These are phyloP conservation scores for Skeletonema marinoi DNA, from an alignment of 108 stramenopile species.

Conservation along the genomic window DNA sequence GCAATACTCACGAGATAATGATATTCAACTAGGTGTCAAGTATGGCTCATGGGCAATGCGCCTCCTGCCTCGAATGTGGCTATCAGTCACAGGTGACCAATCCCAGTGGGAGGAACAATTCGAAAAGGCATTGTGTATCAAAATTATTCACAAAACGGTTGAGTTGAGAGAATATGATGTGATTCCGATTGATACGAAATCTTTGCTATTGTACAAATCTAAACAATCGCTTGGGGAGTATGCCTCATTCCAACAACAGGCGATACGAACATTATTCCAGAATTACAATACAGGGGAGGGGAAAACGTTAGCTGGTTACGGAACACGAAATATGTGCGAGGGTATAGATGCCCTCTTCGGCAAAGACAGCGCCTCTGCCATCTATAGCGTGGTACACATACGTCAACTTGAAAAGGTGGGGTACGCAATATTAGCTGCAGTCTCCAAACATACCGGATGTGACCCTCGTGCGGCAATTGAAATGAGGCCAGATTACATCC, in stretches of 20 bases:
- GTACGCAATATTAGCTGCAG: neutral
- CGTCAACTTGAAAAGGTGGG: constrained; percentile 7
- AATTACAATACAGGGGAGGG: constrained; percentile 38
- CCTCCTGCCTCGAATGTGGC: constrained; percentile 9
- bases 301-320: neutral
- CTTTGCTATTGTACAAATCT: constrained; percentile 6
- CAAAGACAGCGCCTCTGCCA: neutral
- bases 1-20: constrained; percentile 15
- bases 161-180: constrained; percentile 4
- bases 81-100: neutral
- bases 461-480: constrained; percentile 46
- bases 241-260: neutral
- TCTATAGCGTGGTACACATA: constrained; percentile 15
- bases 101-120: neutral
- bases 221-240: neutral
- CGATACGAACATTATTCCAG: constrained; percentile 17
- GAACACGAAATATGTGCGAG: neutral
- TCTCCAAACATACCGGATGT: constrained; percentile 21
- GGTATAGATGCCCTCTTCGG: constrained; percentile 21
- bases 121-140: constrained; percentile 6
- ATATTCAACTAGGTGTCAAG: constrained; percentile 14
- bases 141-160: neutral
- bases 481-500: constrained; percentile 46
- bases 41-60: constrained; percentile 17
- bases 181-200: constrained; percentile 9